Evolutionary conservation across 2,329 filamentous ascomycete species (phyloP), one percentile per base, ranked within the genome.

Genomic region (Diaporthe caulivora): DNA sequence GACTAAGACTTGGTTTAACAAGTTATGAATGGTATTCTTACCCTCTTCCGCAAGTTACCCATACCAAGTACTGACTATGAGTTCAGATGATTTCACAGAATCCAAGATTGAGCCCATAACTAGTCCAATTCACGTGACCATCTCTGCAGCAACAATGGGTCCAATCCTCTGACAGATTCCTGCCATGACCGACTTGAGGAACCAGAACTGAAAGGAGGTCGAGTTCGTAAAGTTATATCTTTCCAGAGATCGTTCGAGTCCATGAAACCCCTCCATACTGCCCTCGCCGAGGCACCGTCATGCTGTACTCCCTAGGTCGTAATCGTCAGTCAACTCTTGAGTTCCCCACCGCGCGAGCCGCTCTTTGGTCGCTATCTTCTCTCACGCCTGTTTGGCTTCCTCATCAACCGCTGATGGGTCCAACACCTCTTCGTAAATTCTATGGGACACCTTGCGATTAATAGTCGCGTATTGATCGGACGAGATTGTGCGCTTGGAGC

Each of bases 381-480:
- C 94, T 88, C 95, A 95, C 62, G 88, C 89, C 76, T 89, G 89
- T 72, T 91, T 89, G 72, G 90, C 90, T 37, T 91, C 89, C 29
- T 92, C 88, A 78, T 93, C 90, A 40, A 97, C 87, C 31, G 86
- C 83, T 24, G 87, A 83, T 21, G 87, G 86, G 75, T 87, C 85
- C 62, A 86, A 85, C 58, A 90, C 86, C 75, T 91, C 89, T 76
- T 91, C 95, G 83, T 99, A 99, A 73, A 99, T 86, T 84, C 93
- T 94, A 73, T 95, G 92, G 54, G 95, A 98, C 44, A 98, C 92
- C 74, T 93, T 92, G 75, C 95, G 92, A 81, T 98, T 98, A 83
- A 98, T 98, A 72, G 91, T 91, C 3, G 94, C 96, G 82, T 97
- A 99, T 82, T 98, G 93, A 74, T 98, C 94, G 77, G 95, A 94